phyloP scores from a whole-genome alignment of 176 grass and related monocot species.

The Otatea glauca region DNA sequence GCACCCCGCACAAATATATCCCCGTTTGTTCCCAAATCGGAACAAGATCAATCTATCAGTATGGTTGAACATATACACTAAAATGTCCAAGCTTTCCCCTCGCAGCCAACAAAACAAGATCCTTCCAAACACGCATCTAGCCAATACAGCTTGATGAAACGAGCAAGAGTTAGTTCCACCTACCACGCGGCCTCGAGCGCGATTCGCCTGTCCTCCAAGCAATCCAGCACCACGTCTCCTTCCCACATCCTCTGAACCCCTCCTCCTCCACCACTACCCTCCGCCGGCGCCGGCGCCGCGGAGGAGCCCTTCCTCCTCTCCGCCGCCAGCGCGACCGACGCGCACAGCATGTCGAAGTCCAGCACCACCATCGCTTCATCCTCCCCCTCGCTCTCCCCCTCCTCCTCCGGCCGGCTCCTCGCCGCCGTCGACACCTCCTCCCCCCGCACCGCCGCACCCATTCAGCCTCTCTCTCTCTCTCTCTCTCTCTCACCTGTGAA shows the following conservation, averaged over 20 bases:
- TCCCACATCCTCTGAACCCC: slow-evolving; percentile 99
- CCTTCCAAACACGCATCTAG: slow-evolving; percentile 7
- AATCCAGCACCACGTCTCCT: slow-evolving; percentile 84
- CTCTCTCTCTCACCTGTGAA: not conserved
- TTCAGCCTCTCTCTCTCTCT: not conserved
- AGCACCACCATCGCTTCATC: slow-evolving; percentile 57
- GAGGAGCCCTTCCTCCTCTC: slow-evolving; percentile 46
- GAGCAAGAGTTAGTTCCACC: slow-evolving; percentile 42
- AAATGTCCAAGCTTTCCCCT: not conserved
- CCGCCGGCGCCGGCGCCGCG: slow-evolving; percentile 8
- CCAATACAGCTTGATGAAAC: slow-evolving; percentile 24
- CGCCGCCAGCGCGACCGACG: slow-evolving; percentile 77
- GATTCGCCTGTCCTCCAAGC: slow-evolving; percentile 83
- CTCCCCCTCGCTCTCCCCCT: slow-evolving; percentile 43
- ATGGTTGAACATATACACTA: not conserved
- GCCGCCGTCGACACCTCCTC: slow-evolving; percentile 36
- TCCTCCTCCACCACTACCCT: not conserved
- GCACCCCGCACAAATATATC: not conserved
- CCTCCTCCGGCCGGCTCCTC: not conserved
- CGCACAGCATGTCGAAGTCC: slow-evolving; percentile 98
- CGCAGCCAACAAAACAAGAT: slow-evolving; percentile 3
- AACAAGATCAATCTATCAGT: not conserved
- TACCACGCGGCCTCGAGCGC: slow-evolving; percentile 91
- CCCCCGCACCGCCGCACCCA: not conserved
- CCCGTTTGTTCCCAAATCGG: slow-evolving; percentile 1